Evolutionary conservation across 768 basidiomycete species (phyloP).

Genomic region (Pleurotus djamor): DNA sequence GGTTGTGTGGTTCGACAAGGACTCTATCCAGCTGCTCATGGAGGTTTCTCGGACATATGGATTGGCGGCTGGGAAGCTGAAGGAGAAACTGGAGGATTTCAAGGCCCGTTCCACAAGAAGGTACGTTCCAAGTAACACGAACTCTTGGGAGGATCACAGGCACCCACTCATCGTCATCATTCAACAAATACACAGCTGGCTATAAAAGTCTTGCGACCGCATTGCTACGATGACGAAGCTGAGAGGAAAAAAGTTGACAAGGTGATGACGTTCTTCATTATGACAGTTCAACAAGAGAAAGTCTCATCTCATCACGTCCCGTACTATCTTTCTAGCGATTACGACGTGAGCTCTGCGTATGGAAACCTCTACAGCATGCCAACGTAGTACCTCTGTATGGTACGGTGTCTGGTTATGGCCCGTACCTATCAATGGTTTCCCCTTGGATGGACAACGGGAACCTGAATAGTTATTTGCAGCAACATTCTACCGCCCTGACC

Average conservation of each 20-base stretch:
- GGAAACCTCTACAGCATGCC: conserved; percentile 23
- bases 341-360: conserved; percentile 22
- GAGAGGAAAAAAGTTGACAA: conserved; percentile 4
- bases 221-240: not conserved
- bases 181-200: conserved; percentile 5
- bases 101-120: no score
- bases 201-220: conserved; percentile 9
- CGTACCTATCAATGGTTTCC: conserved; percentile 26
- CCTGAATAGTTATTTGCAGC: conserved; percentile 10
- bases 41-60: conserved; percentile 9
- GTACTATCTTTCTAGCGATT: conserved; percentile 7
- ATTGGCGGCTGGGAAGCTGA: conserved; percentile 6
- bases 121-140: no score
- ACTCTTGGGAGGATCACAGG: no score
- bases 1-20: conserved; percentile 1
- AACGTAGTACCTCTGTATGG: conserved; percentile 28
- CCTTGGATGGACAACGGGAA: conserved; percentile 16
- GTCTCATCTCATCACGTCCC: not conserved
- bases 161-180: not conserved
- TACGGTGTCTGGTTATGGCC: conserved; percentile 21
- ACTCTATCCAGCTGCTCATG: conserved; percentile 2
- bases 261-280: not conserved
- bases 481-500: not conserved
- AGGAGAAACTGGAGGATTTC: not conserved
- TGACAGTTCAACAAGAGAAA: no score